Evolutionary conservation across 495 filamentous ascomycete genomes (phyloP), one percentile per base, ranked within the genome.

Genomic region (Talaromyces adpressus): DNA sequence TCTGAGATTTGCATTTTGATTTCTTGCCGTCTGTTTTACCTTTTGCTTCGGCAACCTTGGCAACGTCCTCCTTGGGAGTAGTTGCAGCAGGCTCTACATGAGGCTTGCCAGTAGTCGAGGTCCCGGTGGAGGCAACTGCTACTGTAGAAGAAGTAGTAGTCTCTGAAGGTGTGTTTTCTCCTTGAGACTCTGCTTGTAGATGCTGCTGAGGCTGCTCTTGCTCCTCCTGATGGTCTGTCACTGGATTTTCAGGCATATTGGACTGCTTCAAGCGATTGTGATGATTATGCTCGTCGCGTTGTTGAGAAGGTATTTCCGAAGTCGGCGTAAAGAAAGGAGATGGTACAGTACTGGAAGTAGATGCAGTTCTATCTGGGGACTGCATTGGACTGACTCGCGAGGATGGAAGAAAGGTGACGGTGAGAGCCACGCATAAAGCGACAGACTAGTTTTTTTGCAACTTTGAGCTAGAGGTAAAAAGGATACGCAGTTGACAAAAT

Each of bases 51-150:
- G 66, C 47, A 1, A 67, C 61, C 23, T 70, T 74, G 23, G 25
- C 29, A 3, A 66, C 51, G 7, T 74, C 66, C n/a, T 72, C 63
- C 52, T 76, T 77, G 29, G 70, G 67, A 22, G 71, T 64, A 16
- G 63, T 54, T 20, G 59, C 61, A 3, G 63, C 56, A 25, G 71
- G 70, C 14, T 73, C 71, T 47, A 69, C 67, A 53, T 76, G 72
- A 58, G 69, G 66, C 57, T 76, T 76, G 52, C 62, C 67, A 30
- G 70, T 67, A 6, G 62, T 25, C 4, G 62, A 27, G 12, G 62
- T 32, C 11, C 20, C 49, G 25, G 16, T 23, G 1, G 56, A 57
- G 12, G 53, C 11, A 51, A 49, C 60, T 32, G 60, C 60, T 14
- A 53, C 45, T 29, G 45, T 62, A 27, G 47, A 53, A 22, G 60